phyloP scores from a whole-genome alignment of 164 flowering plant species.

The Platanus orientalis region DNA sequence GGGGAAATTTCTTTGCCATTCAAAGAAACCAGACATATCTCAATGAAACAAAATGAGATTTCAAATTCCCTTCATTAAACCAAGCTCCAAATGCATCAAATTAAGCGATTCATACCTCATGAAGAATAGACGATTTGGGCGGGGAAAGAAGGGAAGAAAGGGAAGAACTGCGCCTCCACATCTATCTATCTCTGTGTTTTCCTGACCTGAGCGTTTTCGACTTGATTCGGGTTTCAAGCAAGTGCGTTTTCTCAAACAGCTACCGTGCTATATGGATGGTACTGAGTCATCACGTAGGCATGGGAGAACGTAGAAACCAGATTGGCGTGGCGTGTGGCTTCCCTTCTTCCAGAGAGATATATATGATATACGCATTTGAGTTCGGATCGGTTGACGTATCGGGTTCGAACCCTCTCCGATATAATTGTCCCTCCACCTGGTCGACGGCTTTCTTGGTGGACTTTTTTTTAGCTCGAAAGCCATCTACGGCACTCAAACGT shows the following conservation, averaged over 20 bases:
- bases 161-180: not conserved
- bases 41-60: not conserved
- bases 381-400: too few relatives aligned
- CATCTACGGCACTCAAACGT: too few relatives aligned
- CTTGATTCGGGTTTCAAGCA: too few relatives aligned
- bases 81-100: not conserved
- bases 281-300: not conserved
- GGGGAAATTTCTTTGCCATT: not conserved
- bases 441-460: too few relatives aligned
- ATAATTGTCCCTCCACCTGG: too few relatives aligned
- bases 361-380: too few relatives aligned
- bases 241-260: not conserved
- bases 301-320: not conserved
- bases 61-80: not conserved
- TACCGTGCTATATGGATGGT: not conserved
- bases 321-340: not conserved
- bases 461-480: too few relatives aligned
- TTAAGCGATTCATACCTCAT: not conserved
- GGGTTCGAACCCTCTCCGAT: too few relatives aligned
- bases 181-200: not conserved
- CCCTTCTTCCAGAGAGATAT: not conserved
- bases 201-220: not conserved
- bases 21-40: not conserved
- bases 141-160: not conserved
- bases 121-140: not conserved